Base-by-base conservation (phyloP, 2,329 filamentous ascomycete genomes). In the Beauveria brongniartii region DNA sequence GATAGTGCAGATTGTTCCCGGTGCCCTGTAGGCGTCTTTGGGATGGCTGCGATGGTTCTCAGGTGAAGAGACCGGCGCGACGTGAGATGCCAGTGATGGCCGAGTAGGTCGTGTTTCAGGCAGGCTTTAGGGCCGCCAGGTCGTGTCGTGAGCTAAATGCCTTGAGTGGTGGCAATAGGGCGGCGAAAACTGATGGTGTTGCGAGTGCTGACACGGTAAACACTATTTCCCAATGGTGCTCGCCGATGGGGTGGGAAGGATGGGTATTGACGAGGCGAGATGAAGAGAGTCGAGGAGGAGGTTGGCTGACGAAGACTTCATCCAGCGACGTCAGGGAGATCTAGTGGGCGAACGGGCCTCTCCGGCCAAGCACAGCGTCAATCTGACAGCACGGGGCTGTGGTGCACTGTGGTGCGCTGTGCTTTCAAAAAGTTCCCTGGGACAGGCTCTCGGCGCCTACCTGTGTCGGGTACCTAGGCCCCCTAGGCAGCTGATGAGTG, bases 251-350 rank as follows among this genome's bases (percentile, higher is more conserved):
- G 20, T 54, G 34, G 22, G 46, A 59, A 28, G n/a, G 40, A 61
- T 56, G 43, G 9, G 53, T 51, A 28, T 18, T 61, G 52, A 24
- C 52, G 20, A 56, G 40, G 59, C 53, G 46, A 61, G 44, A 56
- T 51, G 53, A 55, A 37, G 40, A 51, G 46, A 22, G 30, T 40
- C 14, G 59, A 44, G 22, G 58, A 61, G 59, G 59, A 61, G 59
- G 59, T 61, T 61, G 59, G 59, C 59, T 55, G 59, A 61, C 44
- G 52, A 61, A 56, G 59, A 51, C 53, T 61, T 55, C 50, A 40
- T 50, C 40, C 43, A 50, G 46, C 59, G 53, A 61, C 44, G 59
- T 55, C 53, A 61, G 59, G 59, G 59, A 61, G 59, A 53, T 51
- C 26, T 46, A 56, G 53, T 60, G 58, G 43, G 59, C 47, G 59